Percentiles rank a stretch among this genome's conserved stretches.
Conservation (phyloP, 116 monocot species). For the Phalaenopsis hybrid region DNA sequence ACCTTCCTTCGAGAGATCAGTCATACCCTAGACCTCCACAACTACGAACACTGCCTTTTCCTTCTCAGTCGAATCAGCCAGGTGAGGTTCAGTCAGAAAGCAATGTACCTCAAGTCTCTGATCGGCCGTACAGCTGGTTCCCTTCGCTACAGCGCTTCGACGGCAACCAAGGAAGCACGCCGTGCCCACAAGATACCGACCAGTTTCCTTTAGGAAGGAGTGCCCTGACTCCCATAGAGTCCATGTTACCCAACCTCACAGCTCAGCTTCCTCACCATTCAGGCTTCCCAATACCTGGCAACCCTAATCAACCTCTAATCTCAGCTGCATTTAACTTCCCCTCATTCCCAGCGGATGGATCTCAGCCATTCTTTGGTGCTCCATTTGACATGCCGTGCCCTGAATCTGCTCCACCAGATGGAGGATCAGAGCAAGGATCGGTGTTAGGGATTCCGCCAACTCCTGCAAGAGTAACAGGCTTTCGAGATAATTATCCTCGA, state of each 20-base stretch:
- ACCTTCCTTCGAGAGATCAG: constrained; percentile 40
- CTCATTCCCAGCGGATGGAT: constrained; percentile 34
- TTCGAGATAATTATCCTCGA: constrained; percentile 33
- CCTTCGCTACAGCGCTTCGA: constrained; percentile 14
- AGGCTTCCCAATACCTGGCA: constrained; percentile 36
- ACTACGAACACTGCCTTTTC: constrained; percentile 19
- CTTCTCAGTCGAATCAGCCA: constrained; percentile 19
- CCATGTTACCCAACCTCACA: constrained; percentile 23
- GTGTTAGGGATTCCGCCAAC: constrained; percentile 42
- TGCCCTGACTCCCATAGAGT: constrained; percentile 17
- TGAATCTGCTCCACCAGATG: constrained; percentile 17
- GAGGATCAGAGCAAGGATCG: constrained; percentile 45
- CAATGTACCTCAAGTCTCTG: constrained; percentile 26
- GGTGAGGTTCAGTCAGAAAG: constrained; percentile 32
- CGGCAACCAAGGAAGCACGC: too few relatives aligned
- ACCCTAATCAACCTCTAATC: constrained; percentile 33
- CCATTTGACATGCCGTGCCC: constrained; percentile 27
- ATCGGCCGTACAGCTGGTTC: constrained; percentile 38
- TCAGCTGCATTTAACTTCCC: constrained; percentile 28
- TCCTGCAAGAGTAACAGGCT: constrained; percentile 18
- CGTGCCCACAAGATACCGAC: constrained; percentile 17
- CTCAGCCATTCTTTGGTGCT: constrained; percentile 29
- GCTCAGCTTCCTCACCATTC: constrained; percentile 31
- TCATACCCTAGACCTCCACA: constrained; percentile 21
- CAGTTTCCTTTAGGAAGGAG: constrained; percentile 30